Evolutionary conservation across 768 basidiomycete species (phyloP).

Genomic region (Gyrodon lividus): DNA sequence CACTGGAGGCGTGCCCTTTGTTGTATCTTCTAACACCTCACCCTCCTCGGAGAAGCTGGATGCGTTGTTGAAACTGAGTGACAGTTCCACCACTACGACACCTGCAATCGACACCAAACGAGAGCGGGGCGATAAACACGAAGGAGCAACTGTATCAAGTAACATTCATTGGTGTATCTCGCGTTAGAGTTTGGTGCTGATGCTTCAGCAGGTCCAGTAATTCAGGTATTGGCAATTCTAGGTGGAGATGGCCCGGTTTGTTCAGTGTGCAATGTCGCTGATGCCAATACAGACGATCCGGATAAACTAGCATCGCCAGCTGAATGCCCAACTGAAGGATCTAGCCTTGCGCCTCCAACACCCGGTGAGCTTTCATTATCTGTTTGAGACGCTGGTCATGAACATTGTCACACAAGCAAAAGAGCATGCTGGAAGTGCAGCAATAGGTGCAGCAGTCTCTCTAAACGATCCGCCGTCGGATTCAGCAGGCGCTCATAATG

Average conservation of each 20-base stretch:
- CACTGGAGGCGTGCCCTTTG: conserved; percentile 17
- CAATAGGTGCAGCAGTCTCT: conserved; percentile 1
- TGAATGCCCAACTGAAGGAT: background rate
- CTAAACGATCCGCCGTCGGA: conserved; percentile 8
- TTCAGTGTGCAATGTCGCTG: conserved; percentile 7
- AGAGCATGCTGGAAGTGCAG: conserved; percentile 3
- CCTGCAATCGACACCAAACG: conserved; percentile 7
- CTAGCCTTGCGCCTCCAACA: background rate
- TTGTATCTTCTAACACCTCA: conserved; percentile 15
- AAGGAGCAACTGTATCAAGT: conserved; percentile 29
- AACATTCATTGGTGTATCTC: background rate
- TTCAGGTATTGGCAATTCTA: conserved; percentile 16
- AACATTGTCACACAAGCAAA: conserved; percentile 14
- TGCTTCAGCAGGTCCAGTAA: conserved; percentile 20
- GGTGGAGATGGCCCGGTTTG: conserved; percentile 13
- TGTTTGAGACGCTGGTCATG: conserved; percentile 6
- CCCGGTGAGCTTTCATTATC: conserved; percentile 12
- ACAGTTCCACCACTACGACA: conserved; percentile 12
- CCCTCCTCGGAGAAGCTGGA: conserved; percentile 23
- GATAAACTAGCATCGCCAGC: conserved; percentile 5
- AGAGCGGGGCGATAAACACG: conserved; percentile 13
- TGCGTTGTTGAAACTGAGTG: conserved; percentile 23
- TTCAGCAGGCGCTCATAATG: conserved; percentile 12
- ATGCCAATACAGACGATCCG: conserved; percentile 13
- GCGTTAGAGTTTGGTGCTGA: conserved; percentile 7